Base-by-base conservation (phyloP, 139 green algal genomes). In the Pycnococcus provasolii region DNA sequence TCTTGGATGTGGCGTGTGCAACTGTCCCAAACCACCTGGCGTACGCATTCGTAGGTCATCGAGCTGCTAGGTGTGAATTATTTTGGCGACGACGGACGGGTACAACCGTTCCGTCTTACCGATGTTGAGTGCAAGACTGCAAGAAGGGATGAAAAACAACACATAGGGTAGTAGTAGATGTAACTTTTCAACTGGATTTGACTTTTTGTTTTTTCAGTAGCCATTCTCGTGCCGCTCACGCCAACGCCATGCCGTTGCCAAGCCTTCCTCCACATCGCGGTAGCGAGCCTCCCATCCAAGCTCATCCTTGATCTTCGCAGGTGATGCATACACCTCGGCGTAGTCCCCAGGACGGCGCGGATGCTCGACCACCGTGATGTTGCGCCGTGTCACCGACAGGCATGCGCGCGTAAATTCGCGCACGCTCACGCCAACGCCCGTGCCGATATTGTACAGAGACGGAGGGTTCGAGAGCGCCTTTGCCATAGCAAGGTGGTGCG, bases 361-460 rank as follows among this genome's bases (percentile, higher is more conserved):
- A 44, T 76, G 60, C 58, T 80, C 72, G 40, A 60, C 4, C 5
- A 78, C 67, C 54, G 72, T 80, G 43, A 84, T 83, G 6, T 51
- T 37, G 51, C 65, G 68, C 0, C 74, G 68, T 7, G 79, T 84
- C 39, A 84, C 79, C 44, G 80, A 75, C 44, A 74, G 43, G 53
- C 79, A 84, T 39, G 78, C 73, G 41, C 80, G 42, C 53, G 82
- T 73, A 68, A 84, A 83, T 63, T 84, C 77, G 3, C 60, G 62
- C 53, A 78, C 55, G 5, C 39, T 66, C n/a, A 57, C 61, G 58
- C 84, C 84, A 47, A 79, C 73, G 45, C 83, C 84, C 0, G 83
- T 88, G 54, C 78, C 85, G 26, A 91, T 75, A 73, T 91, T 91
- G 72, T 81, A 88, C 26, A 87, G 66, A 7, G 47, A n/a, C 11